Conservation (phyloP, 306 rosid genomes). For the Boehmeria nivea region DNA sequence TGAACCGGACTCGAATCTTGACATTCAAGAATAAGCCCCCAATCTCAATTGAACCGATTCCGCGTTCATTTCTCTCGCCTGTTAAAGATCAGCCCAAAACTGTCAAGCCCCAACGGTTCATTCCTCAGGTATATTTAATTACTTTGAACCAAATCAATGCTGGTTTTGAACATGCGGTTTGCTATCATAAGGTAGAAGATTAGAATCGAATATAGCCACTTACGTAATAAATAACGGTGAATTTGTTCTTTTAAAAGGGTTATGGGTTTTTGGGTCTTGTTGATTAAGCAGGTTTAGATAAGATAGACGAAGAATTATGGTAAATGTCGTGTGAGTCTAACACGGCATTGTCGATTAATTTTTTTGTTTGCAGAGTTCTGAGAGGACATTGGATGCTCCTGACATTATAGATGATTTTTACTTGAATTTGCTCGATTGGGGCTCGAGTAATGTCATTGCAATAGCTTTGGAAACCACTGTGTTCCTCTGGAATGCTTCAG, state of each 20-base stretch:
- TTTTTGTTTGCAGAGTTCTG: conserved; percentile 30
- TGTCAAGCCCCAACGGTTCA: neutral
- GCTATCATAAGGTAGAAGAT: neutral
- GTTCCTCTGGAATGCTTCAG: conserved; percentile 11
- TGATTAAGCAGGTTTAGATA: too few species aligned
- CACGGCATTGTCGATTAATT: too few species aligned
- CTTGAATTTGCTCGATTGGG: conserved; percentile 48
- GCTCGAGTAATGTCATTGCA: conserved; percentile 16
- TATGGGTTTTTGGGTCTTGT: conserved; percentile 1
- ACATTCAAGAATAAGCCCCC: conserved; percentile 6
- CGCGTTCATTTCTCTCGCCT: neutral
- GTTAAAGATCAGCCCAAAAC: neutral
- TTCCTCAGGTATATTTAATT: neutral
- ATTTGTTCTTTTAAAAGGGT: too few species aligned
- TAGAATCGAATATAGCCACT: too few species aligned
- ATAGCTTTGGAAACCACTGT: conserved; percentile 1
- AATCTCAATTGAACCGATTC: conserved; percentile 1
- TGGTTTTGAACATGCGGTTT: neutral
- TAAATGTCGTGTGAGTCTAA: too few species aligned
- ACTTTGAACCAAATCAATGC: neutral
- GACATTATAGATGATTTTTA: conserved; percentile 52
- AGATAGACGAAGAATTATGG: too few species aligned
- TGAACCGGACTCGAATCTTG: conserved; percentile 9
- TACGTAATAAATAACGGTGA: too few species aligned
- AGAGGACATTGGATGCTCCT: conserved; percentile 48